Conservation (phyloP, 2,329 filamentous ascomycete species). For the Fonsecaea pugnacius region DNA sequence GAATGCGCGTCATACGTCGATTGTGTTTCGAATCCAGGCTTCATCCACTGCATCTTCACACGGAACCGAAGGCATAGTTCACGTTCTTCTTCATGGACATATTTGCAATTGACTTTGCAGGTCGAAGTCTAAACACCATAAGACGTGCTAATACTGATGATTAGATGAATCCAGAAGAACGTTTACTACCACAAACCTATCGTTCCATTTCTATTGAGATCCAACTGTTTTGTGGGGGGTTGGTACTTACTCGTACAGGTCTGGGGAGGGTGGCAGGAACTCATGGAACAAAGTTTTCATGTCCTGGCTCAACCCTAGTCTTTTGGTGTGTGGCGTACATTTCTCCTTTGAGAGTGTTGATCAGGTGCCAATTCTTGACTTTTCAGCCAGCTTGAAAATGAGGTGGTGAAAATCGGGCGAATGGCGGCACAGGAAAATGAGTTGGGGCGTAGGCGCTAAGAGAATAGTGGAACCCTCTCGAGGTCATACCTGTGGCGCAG, state of each 20-base stretch:
- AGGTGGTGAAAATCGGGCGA: slow-evolving; percentile 1
- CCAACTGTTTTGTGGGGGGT: not conserved
- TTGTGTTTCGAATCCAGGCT: slow-evolving; percentile 11
- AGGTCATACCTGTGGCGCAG: slow-evolving; percentile 11
- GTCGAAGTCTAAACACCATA: slow-evolving; percentile 27
- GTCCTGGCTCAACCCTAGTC: not conserved
- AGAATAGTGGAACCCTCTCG: not conserved
- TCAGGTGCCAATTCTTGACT: slow-evolving; percentile 8
- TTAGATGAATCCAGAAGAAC: slow-evolving; percentile 23
- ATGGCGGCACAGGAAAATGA: not conserved
- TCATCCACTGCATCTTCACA: slow-evolving; percentile 19
- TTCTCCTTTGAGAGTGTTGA: not conserved
- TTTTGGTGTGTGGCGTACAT: not conserved
- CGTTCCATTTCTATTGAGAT: not conserved
- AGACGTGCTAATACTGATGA: slow-evolving; percentile 27
- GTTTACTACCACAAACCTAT: not conserved
- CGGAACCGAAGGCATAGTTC: slow-evolving; percentile 25
- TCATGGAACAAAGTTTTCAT: not conserved
- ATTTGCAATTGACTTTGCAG: slow-evolving; percentile 33
- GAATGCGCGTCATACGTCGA: not conserved
- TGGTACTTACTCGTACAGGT: not conserved
- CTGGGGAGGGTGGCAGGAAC: too few species aligned
- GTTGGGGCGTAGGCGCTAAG: not conserved
- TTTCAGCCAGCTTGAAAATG: not conserved
- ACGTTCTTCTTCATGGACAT: slow-evolving; percentile 33